Conservation (phyloP, 129 eudicot genomes). For the sunflower (Helianthus annuus) region DNA sequence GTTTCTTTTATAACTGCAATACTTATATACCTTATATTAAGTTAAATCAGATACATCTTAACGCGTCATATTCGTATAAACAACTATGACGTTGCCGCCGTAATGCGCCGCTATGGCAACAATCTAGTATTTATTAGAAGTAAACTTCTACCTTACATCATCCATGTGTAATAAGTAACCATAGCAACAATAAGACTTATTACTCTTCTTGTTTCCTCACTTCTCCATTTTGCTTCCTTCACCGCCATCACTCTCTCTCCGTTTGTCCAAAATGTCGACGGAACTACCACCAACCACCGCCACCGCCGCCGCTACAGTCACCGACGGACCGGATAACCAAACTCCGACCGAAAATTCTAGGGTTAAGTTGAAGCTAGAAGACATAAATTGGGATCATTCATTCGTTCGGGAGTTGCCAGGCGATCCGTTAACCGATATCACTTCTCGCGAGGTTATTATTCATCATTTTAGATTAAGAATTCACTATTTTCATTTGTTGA, state of each 20-base stretch:
- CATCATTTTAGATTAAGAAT: not conserved
- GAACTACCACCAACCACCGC: constrained; percentile 27
- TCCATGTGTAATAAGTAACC: not conserved
- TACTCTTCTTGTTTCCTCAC: constrained; percentile 28
- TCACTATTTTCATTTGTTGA: not conserved
- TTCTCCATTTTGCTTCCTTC: constrained; percentile 19
- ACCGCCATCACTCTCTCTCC: constrained; percentile 19
- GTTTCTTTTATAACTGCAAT: no score
- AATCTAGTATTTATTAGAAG: no score
- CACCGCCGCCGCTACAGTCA: constrained; percentile 32
- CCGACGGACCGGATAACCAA: constrained; percentile 49
- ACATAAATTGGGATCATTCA: constrained; percentile 90
- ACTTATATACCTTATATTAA: no score
- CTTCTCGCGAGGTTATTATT: constrained; percentile 66
- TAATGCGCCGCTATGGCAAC: no score
- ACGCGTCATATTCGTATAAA: no score
- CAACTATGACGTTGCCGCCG: no score
- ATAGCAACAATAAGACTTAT: constrained; percentile 33
- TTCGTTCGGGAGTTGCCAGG: constrained; percentile 84
- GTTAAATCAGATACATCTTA: no score
- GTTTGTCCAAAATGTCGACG: constrained; percentile 31
- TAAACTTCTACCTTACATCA: no score
- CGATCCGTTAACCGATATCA: constrained; percentile 63
- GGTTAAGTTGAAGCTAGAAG: constrained; percentile 65
- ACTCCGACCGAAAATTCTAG: constrained; percentile 20